phyloP scores from a whole-genome alignment of 257 asterid species.

The Jacaranda mimosifolia region DNA sequence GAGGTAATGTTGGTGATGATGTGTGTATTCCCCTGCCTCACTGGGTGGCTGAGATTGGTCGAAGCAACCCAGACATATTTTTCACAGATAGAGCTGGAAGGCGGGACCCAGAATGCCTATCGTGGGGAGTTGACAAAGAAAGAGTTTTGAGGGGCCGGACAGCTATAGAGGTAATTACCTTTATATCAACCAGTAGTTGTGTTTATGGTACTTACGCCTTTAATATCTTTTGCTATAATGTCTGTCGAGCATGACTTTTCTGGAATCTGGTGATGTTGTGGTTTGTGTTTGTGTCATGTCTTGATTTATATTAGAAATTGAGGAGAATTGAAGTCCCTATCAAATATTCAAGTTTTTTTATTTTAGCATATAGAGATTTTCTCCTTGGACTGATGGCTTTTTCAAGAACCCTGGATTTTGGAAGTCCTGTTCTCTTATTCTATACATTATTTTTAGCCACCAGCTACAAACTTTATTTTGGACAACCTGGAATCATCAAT shows the following conservation, averaged over 20 bases:
- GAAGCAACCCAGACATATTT: constrained; percentile 86
- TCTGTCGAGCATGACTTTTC: constrained; percentile 9
- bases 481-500: not conserved
- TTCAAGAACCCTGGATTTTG: not conserved
- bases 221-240: not conserved
- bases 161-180: constrained; percentile 76
- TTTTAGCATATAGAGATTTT: constrained; percentile 3
- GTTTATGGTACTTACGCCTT: constrained; percentile 25
- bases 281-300: not conserved
- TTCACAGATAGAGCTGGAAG: constrained; percentile 91
- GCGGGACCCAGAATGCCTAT: constrained; percentile 87
- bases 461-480: constrained; percentile 12
- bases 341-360: constrained; percentile 7
- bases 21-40: constrained; percentile 87
- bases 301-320: not conserved
- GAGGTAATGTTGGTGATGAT: constrained; percentile 89
- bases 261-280: not conserved
- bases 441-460: not conserved
- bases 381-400: constrained; percentile 6
- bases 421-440: not conserved
- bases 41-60: constrained; percentile 91
- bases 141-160: constrained; percentile 93
- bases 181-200: constrained; percentile 20
- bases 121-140: constrained; percentile 97
- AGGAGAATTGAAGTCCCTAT: constrained; percentile 23